phyloP scores from a whole-genome alignment of 192 early-diverging fungal genomes.

The Umbelopsis sp. region DNA sequence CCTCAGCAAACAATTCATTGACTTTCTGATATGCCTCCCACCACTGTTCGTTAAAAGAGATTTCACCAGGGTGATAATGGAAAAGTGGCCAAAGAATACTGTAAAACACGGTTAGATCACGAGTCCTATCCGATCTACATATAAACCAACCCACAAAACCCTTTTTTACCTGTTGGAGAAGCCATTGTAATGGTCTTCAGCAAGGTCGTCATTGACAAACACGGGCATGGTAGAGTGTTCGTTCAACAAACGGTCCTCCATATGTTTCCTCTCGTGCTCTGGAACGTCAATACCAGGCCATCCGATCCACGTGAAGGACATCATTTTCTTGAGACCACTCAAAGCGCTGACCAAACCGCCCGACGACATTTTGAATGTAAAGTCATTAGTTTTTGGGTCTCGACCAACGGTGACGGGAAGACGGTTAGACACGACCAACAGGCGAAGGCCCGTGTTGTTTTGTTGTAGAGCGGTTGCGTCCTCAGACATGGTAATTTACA shows the following conservation, averaged over 20 bases:
- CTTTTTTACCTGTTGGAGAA: slow-evolving; percentile 82
- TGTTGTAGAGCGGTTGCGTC: neutral
- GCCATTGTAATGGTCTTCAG: slow-evolving; percentile 97
- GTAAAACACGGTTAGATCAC: slow-evolving; percentile 1
- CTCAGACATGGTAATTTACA: neutral
- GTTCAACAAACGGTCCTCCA: slow-evolving; percentile 72
- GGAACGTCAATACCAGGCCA: slow-evolving; percentile 96
- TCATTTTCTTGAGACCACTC: slow-evolving; percentile 91
- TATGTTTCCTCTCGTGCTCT: slow-evolving; percentile 68
- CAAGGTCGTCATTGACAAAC: slow-evolving; percentile 91
- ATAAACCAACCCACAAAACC: neutral
- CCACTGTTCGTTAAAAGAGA: slow-evolving; percentile 90
- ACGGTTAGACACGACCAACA: slow-evolving; percentile 95
- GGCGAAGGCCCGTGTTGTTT: slow-evolving; percentile 49
- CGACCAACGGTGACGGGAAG: slow-evolving; percentile 91
- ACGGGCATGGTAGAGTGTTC: slow-evolving; percentile 91
- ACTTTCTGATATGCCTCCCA: slow-evolving; percentile 96
- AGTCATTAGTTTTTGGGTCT: slow-evolving; percentile 46
- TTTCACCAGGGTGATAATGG: slow-evolving; percentile 99
- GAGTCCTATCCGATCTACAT: neutral
- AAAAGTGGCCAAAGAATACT: slow-evolving; percentile 99
- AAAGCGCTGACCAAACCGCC: slow-evolving; percentile 97
- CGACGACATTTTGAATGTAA: slow-evolving; percentile 81
- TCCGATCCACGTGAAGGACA: slow-evolving; percentile 98
- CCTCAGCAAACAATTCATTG: slow-evolving; percentile 93